Evolutionary conservation across 192 early-diverging fungal genomes (phyloP).

Genomic region (Chytriomyces confervae): DNA sequence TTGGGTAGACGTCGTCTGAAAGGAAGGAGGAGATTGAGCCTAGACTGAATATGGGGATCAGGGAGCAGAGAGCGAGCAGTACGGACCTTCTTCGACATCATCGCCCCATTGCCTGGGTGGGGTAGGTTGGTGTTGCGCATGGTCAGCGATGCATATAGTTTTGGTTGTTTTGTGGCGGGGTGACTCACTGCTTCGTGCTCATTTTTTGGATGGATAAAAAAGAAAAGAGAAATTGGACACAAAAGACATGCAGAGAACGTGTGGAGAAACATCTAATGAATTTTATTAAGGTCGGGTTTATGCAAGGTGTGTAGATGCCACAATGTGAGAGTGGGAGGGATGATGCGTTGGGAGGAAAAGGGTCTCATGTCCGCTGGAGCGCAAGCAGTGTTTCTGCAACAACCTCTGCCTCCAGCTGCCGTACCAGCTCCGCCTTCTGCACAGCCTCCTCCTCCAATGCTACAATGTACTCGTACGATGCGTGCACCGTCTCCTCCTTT

Average conservation of each 20-base stretch:
- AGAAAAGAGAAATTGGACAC: slow-evolving; percentile 6
- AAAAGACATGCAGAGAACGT: not conserved
- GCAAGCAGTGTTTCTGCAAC: not conserved
- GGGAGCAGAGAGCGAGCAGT: not conserved
- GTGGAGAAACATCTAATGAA: not conserved
- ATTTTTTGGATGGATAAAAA: slow-evolving; percentile 5
- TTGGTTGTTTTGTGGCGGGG: not conserved
- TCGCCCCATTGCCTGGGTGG: slow-evolving; percentile 34
- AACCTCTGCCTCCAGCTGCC: not conserved
- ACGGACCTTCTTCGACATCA: slow-evolving; percentile 27
- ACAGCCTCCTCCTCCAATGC: not conserved
- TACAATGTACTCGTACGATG: not conserved
- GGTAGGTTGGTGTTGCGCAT: not conserved
- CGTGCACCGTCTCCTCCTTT: not conserved
- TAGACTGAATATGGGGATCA: not conserved
- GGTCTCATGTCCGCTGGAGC: not conserved
- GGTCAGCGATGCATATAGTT: not conserved
- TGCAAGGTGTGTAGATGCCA: too few relatives aligned
- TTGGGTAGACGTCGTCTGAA: slow-evolving; percentile 43
- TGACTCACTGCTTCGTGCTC: not conserved
- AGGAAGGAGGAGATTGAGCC: not conserved
- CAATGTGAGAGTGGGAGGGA: too few relatives aligned
- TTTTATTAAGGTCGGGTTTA: too few relatives aligned
- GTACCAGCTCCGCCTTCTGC: not conserved
- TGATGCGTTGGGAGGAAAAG: not conserved